Conservation (phyloP, 805 yeast species). For the Wickerhamomyces bisporus region DNA sequence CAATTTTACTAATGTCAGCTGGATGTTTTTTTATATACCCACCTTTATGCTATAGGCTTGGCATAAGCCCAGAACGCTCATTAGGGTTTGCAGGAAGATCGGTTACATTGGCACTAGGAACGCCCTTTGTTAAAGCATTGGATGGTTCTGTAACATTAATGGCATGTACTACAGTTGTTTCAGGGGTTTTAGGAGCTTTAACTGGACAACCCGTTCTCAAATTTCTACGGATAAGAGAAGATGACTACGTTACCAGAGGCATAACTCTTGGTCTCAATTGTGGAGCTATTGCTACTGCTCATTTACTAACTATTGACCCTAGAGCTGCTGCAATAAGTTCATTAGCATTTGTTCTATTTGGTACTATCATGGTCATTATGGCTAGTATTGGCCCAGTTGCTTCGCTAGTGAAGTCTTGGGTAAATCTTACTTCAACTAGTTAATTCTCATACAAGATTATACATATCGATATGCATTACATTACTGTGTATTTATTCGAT, state of each 20-base stretch:
- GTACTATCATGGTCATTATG: conserved; percentile 66
- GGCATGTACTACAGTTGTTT: conserved; percentile 73
- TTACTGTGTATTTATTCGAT: too few species aligned
- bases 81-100: conserved; percentile 77
- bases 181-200: conserved; percentile 73
- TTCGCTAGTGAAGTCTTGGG: conserved; percentile 41
- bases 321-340: conserved; percentile 78
- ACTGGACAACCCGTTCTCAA: conserved; percentile 47
- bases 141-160: conserved; percentile 67
- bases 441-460: too few species aligned
- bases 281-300: conserved; percentile 82
- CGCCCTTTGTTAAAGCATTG: conserved; percentile 63
- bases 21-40: conserved; percentile 68
- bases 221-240: conserved; percentile 44
- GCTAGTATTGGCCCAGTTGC: conserved; percentile 55
- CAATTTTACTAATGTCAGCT: conserved; percentile 50
- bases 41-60: conserved; percentile 57
- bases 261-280: conserved; percentile 73
- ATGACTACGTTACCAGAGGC: conserved; percentile 73
- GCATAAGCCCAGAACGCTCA: conserved; percentile 54
- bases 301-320: conserved; percentile 61
- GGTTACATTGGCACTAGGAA: conserved; percentile 74
- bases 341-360: conserved; percentile 65
- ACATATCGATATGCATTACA: too few species aligned
- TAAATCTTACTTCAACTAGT: conserved; percentile 7